Base-by-base conservation (phyloP, 768 basidiomycete genomes). In the Russula virescens region DNA sequence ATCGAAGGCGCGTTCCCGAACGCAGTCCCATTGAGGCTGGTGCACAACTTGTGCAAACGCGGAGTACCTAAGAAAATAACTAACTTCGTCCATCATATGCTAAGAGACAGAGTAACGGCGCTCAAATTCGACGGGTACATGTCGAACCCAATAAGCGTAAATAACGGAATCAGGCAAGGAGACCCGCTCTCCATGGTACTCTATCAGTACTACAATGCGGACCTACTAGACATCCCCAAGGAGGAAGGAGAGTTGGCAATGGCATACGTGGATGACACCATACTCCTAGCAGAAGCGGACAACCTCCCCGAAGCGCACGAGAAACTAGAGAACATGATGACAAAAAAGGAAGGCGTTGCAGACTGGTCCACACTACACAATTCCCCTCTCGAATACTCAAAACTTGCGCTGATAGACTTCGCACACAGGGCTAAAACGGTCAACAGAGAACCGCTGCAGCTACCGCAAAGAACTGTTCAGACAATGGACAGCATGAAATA, bases 281-380 rank as follows among this genome's bases (percentile, higher is more conserved):
- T 28, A 2, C 13, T 75, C 0, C 14, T 76, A 0, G 75, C 74
- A 0, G 57, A 64, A 1, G 73, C 70, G 0, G 58, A 69, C 0
- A 58, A 34, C 19, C 74, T 78, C 13, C n/a, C 40, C 0, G 66
- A 68, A 0, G 71, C 71, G 1, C 53, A 60, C 16, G 2, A 3
- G 2, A 45, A 1, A 0, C 23, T 64, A 0, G 5, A 1, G 2
- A 13, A 38, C 0, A 60, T 64, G 63, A 56, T 64, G 54, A 38
- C n/a, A 1, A 48, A 43, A 1, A 2, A 18, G 6, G 58, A 21
- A 10, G 58, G 63, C 0, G 54, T 38, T 0, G 10, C 51, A 0
- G 31, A 60, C 2, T 64, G 63, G 58, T 60, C 63, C 0, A 19
- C 21, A 0, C 3, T 0, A 0, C 58, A 64, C 34, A 64, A 64